Evolutionary conservation across 257 asterid species (phyloP).

Genomic region (Plantago elongata): DNA sequence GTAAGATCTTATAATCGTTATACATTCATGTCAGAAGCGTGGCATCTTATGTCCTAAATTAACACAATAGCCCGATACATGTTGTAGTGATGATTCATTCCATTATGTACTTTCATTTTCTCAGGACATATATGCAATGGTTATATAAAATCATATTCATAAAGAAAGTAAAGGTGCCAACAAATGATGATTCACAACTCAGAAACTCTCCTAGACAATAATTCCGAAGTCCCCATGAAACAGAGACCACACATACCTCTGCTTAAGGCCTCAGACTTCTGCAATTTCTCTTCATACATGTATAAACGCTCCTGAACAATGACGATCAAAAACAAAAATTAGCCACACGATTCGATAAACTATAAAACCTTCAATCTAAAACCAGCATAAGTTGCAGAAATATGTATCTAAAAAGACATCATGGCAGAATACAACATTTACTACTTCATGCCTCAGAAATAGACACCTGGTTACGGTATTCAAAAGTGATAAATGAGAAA

Average conservation of each 20-base stretch:
- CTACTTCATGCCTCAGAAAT: background rate
- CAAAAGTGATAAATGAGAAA: background rate
- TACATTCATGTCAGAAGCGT: background rate
- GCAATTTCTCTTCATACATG: slow-evolving; percentile 76
- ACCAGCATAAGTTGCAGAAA: background rate
- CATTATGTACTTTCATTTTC: too few species aligned
- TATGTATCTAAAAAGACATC: background rate
- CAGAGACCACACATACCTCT: slow-evolving; percentile 48
- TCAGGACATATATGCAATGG: background rate
- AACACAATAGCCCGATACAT: too few species aligned
- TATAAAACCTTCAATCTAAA: slow-evolving; percentile 2
- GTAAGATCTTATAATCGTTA: background rate
- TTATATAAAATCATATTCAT: slow-evolving; percentile 1
- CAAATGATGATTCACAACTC: slow-evolving; percentile 4
- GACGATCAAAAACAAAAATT: slow-evolving; percentile 1
- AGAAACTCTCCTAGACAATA: background rate
- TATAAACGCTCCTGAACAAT: slow-evolving; percentile 67
- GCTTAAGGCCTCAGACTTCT: slow-evolving; percentile 54
- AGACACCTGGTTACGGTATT: background rate
- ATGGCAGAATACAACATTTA: slow-evolving; percentile 5
- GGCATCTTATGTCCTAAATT: too few species aligned
- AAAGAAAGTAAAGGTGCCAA: slow-evolving; percentile 2
- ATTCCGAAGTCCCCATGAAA: background rate
- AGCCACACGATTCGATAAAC: slow-evolving; percentile 14
- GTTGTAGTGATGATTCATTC: too few species aligned